Percentiles rank a stretch among this genome's conserved stretches.
Conservation (phyloP, 441 rosid genomes). For the Pelargonium australe region DNA sequence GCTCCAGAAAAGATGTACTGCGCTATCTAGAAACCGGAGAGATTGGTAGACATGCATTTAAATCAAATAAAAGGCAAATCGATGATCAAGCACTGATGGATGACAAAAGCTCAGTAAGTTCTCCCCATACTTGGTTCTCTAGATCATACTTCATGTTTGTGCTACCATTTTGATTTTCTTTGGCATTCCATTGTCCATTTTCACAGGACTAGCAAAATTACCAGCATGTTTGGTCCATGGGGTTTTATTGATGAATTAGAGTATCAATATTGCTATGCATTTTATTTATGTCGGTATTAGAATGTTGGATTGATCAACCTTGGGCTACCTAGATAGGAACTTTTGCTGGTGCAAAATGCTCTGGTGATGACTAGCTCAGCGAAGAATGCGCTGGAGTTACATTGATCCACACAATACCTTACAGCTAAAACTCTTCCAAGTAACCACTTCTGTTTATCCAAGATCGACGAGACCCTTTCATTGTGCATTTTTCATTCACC, state of each 20-base stretch:
- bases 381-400: neutral
- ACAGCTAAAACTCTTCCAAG: neutral
- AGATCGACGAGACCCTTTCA: neutral
- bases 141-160: neutral
- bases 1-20: constrained; percentile 32
- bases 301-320: neutral
- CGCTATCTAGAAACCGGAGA: constrained; percentile 38
- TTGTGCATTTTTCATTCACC: neutral
- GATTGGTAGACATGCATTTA: constrained; percentile 25
- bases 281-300: neutral
- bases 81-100: constrained; percentile 15
- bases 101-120: constrained; percentile 19
- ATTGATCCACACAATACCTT: neutral
- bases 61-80: constrained; percentile 16
- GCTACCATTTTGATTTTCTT: neutral
- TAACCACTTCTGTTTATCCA: neutral
- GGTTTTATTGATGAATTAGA: neutral
- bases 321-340: neutral
- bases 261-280: neutral
- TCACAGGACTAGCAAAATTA: neutral
- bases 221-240: neutral
- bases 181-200: neutral
- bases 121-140: constrained; percentile 15
- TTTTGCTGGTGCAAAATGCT: neutral
- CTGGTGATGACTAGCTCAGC: neutral